Conservation (phyloP, 2,329 filamentous ascomycete species). For the Fusarium veterinarium region DNA sequence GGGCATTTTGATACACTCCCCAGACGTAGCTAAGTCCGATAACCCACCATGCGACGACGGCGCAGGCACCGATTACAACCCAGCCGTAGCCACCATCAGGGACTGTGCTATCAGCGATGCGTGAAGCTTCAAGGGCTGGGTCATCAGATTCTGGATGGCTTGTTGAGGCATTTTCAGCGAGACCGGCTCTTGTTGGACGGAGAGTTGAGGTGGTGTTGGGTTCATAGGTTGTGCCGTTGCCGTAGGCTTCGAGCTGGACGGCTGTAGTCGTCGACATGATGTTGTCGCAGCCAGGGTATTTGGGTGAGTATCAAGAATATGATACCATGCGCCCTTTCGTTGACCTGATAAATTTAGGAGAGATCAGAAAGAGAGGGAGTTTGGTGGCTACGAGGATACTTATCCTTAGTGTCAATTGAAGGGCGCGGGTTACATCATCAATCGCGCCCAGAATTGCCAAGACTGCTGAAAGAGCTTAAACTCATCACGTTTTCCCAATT, state of each 20-base stretch:
- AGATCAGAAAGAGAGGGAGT: rapidly evolving
- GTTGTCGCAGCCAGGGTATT: background rate
- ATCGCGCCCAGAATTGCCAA: background rate
- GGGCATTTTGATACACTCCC: conserved; percentile 69
- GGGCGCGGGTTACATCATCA: conserved; percentile 24
- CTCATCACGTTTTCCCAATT: rapidly evolving
- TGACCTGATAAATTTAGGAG: too few species aligned
- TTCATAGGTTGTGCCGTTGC: conserved; percentile 10
- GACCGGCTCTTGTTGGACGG: conserved; percentile 19
- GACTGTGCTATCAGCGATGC: conserved; percentile 36
- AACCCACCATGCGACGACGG: conserved; percentile 58
- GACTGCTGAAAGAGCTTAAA: rapidly evolving
- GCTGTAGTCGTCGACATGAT: conserved; percentile 33
- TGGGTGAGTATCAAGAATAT: background rate
- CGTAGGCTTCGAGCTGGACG: conserved; percentile 25
- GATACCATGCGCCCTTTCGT: background rate
- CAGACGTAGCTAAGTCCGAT: conserved; percentile 68
- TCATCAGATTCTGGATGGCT: background rate
- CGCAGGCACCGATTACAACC: conserved; percentile 43
- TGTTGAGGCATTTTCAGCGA: background rate
- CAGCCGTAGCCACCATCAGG: conserved; percentile 48
- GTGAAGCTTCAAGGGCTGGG: conserved; percentile 37
- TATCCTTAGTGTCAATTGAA: conserved; percentile 21
- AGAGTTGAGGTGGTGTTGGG: background rate
- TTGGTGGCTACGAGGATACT: background rate